Evolutionary conservation across 148 eudicot genomes (phyloP), one percentile per base, ranked within the genome.

Genomic region (Talinum fruticosum): DNA sequence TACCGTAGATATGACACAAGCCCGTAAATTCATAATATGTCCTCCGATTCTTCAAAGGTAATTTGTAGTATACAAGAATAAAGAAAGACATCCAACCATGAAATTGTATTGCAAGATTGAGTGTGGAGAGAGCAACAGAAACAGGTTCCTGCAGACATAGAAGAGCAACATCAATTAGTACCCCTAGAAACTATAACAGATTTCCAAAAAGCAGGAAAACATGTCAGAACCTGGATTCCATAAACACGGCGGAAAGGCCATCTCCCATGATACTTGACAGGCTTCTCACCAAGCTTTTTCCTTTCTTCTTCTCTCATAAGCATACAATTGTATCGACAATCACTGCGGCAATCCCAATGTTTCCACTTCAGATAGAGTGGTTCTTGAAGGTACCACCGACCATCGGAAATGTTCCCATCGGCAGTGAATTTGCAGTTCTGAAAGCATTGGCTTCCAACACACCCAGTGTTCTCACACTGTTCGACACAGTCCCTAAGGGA

Each of bases 71-170:
- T 68, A 92, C 90, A 75, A 95, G 96, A 79, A 95, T 88, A 84
- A 90, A 91, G 78, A 95, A 95, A 36, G 98, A 92, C 72, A 95
- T 89, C 98, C 98, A 95, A 28, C 98, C 96, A 73, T 95, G 98
- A 82, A 95, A 95, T 72, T 92, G 97, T 81, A 91, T 84, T 24
- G 98, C 98, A 80, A 95, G 98, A 86, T 95, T 95, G 71, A 95
- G 96, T 3, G 87, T 87, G 5, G 98, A 88, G 12, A 92, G 83
- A 76, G 94, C 97, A 74, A 95, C 98, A 66, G 98, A 85, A 72
- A 92, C 91, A 73, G 98, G 98, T 88, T 95, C 98, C 98, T 95
- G 86, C 5, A 65, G 65, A 71, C 47, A 75, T 10, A 35, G 69
- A 41, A 64, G 23, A 23, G 10, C 44, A 10, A 10, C 19, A 49